Conservation (phyloP, 306 rosid genomes). For the Ziziphus jujuba region DNA sequence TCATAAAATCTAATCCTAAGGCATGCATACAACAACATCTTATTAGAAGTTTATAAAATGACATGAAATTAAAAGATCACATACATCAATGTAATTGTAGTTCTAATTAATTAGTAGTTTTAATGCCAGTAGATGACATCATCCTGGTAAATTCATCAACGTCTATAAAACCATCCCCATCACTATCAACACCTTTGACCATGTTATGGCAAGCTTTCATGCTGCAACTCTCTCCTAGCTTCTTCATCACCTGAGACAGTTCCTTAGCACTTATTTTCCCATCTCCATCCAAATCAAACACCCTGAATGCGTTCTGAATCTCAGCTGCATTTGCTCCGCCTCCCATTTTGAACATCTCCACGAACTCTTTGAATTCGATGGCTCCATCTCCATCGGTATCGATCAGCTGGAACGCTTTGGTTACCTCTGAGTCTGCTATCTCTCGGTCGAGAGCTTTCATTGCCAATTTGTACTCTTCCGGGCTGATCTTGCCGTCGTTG, state of each 20-base stretch:
- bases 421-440: constrained; percentile 43
- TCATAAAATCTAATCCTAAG: too few species aligned
- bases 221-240: constrained; percentile 61
- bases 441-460: constrained; percentile 44
- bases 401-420: constrained; percentile 46
- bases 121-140: constrained; percentile 36
- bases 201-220: constrained; percentile 55
- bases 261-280: constrained; percentile 85
- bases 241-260: constrained; percentile 49
- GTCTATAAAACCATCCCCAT: constrained; percentile 78
- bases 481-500: constrained; percentile 66
- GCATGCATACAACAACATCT: too few species aligned
- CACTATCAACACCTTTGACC: constrained; percentile 63
- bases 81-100: too few species aligned
- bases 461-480: constrained; percentile 67
- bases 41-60: too few species aligned
- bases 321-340: constrained; percentile 42
- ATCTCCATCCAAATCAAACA: constrained; percentile 75
- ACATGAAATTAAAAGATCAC: too few species aligned
- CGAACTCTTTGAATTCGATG: constrained; percentile 62
- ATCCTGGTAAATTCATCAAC: constrained; percentile 62
- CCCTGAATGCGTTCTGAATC: constrained; percentile 57
- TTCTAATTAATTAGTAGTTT: neutral
- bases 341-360: constrained; percentile 48
- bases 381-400: constrained; percentile 76